Percentiles rank a stretch among this genome's conserved stretches.
phyloP scores from a whole-genome alignment of 1,139 yeast genomes.

The Yamadazyma mexicana region DNA sequence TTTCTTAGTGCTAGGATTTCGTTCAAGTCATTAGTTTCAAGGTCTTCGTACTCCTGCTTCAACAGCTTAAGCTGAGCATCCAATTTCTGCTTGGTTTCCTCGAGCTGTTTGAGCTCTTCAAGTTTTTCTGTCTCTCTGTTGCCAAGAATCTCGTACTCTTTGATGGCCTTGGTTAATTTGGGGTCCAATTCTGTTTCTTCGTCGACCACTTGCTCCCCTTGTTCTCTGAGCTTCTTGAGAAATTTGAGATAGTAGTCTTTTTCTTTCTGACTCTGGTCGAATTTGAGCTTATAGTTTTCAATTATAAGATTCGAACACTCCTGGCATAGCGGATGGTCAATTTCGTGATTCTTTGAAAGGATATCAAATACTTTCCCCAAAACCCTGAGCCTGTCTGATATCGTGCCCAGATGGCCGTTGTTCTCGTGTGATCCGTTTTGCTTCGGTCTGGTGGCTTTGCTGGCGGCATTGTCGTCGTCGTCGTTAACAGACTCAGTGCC shows the following conservation, averaged over 20 bases:
- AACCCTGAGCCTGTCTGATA: constrained; percentile 49
- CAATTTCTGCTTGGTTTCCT: constrained; percentile 38
- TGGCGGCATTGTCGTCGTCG: constrained; percentile 3
- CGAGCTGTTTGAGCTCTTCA: constrained; percentile 46
- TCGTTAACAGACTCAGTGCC: constrained; percentile 12
- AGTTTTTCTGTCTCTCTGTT: constrained; percentile 37
- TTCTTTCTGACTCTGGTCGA: constrained; percentile 74
- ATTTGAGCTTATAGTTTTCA: constrained; percentile 66
- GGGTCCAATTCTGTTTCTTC: constrained; percentile 23
- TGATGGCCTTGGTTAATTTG: constrained; percentile 41
- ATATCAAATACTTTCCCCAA: constrained; percentile 64
- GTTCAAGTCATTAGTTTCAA: constrained; percentile 42
- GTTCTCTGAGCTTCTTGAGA: constrained; percentile 64
- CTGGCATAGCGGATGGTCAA: constrained; percentile 85
- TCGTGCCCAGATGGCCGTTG: constrained; percentile 15
- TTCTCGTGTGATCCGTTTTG: constrained; percentile 3
- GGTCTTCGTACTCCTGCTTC: constrained; percentile 38
- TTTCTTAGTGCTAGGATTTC: constrained; percentile 50
- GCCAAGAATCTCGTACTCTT: constrained; percentile 37
- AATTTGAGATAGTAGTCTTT: constrained; percentile 78
- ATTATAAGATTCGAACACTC: constrained; percentile 77
- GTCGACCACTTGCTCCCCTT: constrained; percentile 22
- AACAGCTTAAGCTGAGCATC: constrained; percentile 38
- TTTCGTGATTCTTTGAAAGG: constrained; percentile 59
- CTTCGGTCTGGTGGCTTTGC: constrained; percentile 6